Evolutionary conservation across 140 eudicot species (phyloP), one percentile per base, ranked within the genome.

Genomic region (Flaveria floridana): DNA sequence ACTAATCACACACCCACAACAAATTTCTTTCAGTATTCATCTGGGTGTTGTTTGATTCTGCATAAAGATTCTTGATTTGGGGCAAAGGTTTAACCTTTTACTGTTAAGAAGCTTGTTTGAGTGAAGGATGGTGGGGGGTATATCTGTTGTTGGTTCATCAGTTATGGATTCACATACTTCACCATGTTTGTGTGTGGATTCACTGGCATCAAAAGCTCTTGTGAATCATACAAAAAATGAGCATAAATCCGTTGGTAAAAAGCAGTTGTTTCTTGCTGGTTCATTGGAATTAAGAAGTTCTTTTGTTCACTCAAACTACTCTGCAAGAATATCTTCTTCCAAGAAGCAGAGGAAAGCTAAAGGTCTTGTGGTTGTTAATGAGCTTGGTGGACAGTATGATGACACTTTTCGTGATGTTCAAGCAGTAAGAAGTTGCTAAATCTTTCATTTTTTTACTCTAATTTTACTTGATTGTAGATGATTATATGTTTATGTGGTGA

Each of bases 381-480:
- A 93, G 34, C 75, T 93, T 74, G 98, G 85, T 55, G 98, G 98
- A 42, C 96, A 93, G 72, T 93, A 93, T 79, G 98, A 93, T 19
- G 98, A 93, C 59, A 86, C 68, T 62, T 93, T 93, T 67, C 93
- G 78, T 25, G 98, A 93, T 82, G 93, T 93, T 59, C 92, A 89
- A 87, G 70, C 78, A 55, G 98, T 92, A 81, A 91, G 90, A 53
- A 72, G 11, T 13, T 69, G 56, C 61, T 71, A 52, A 48, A 21
- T 51, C 16, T 13, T 47, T 30, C 13, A 14, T 16, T 1, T 13
- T 53, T 53, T 70, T 64, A 44, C 34, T 0, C 3, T 20, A 2
- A 3, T 26, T 39, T 15, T 57, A 46, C 37, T 19, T 20, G 47
- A 66, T 37, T 41, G 18, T 41, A 18, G 12, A 26, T 15, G 26